These are phyloP conservation scores for Alloteropsis semialata DNA, from an alignment of 176 grass and related monocot species.

Conservation along the genomic window DNA sequence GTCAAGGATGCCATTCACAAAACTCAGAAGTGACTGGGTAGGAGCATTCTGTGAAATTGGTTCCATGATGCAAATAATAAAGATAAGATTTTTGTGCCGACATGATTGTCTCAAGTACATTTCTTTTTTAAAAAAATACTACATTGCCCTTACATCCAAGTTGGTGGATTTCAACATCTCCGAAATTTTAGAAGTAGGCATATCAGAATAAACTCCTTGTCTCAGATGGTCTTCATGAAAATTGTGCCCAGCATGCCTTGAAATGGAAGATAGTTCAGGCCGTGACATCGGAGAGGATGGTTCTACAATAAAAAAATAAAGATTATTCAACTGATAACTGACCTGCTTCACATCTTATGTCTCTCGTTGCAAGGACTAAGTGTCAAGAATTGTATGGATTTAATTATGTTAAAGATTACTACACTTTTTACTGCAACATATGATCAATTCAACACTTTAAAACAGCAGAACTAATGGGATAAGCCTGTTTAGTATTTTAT, in stretches of 20 bases:
- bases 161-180: constrained; percentile 73
- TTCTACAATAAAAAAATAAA: constrained; percentile 40
- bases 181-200: constrained; percentile 57
- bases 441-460: not conserved
- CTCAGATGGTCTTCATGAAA: constrained; percentile 72
- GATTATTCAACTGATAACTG: not conserved
- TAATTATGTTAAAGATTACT: not conserved
- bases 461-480: not conserved
- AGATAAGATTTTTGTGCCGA: not conserved
- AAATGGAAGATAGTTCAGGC: constrained; percentile 39
- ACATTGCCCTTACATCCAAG: constrained; percentile 54
- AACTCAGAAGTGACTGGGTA: constrained; percentile 71
- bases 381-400: not conserved
- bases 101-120: not conserved
- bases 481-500: not conserved
- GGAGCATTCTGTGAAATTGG: constrained; percentile 60
- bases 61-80: constrained; percentile 4
- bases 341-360: constrained; percentile 4
- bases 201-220: constrained; percentile 61
- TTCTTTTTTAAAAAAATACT: not conserved
- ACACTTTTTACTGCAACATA: not conserved
- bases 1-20: constrained; percentile 66
- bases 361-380: not conserved
- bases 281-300: constrained; percentile 27
- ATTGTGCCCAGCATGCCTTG: constrained; percentile 54